These are phyloP conservation scores for Suhomyces yuchorum DNA, from an alignment of 1,139 yeast species.

Conservation along the genomic window DNA sequence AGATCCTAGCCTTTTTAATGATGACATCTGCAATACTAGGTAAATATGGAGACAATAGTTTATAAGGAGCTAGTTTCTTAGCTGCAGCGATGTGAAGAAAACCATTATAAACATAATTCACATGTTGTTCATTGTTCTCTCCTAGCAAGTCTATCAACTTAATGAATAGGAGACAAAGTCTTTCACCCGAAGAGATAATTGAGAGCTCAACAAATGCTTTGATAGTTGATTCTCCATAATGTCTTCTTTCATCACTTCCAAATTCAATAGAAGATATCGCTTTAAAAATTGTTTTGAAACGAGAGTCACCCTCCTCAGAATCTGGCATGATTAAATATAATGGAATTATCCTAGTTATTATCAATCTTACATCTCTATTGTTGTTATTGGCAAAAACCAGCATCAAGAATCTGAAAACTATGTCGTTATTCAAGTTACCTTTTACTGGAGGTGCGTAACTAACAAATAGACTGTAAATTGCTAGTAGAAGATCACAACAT, in stretches of 20 bases:
- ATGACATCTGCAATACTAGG: constrained; percentile 71
- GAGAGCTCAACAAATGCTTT: constrained; percentile 65
- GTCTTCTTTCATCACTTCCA: constrained; percentile 25
- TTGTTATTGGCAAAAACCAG: constrained; percentile 25
- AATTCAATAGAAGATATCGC: constrained; percentile 40
- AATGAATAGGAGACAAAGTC: constrained; percentile 60
- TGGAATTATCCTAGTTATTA: constrained; percentile 51
- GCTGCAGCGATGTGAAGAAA: constrained; percentile 50
- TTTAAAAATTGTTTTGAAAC: constrained; percentile 40
- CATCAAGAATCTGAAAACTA: constrained; percentile 27
- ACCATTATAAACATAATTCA: constrained; percentile 64
- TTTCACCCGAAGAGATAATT: constrained; percentile 58
- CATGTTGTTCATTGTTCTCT: constrained; percentile 60
- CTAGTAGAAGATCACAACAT: constrained; percentile 45
- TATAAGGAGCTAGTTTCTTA: constrained; percentile 59
- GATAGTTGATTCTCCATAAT: constrained; percentile 65
- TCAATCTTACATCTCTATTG: constrained; percentile 55
- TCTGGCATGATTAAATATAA: constrained; percentile 41
- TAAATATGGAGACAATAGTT: constrained; percentile 74
- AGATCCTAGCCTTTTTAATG: constrained; percentile 60
- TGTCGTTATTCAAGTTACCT: constrained; percentile 22
- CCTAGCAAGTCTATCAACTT: constrained; percentile 63
- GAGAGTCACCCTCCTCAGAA: constrained; percentile 34
- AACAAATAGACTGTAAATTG: constrained; percentile 52
- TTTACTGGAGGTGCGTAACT: constrained; percentile 25